A percentile compares a stretch with the other conserved stretches of the same genome.
These are phyloP conservation scores for Juncus effusus DNA, from an alignment of 176 grass and related monocot species.

Conservation along the genomic window DNA sequence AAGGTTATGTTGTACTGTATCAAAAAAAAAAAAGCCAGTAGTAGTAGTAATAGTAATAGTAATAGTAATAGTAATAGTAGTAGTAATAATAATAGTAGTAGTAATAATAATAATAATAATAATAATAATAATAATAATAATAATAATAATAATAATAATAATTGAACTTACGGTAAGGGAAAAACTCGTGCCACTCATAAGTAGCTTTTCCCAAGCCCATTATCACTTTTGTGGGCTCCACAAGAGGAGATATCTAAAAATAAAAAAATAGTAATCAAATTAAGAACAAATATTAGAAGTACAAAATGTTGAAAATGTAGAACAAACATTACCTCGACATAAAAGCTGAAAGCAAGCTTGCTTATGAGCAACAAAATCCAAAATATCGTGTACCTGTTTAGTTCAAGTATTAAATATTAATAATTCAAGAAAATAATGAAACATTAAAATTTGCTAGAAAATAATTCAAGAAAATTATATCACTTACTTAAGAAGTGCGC, in stretches of 20 bases:
- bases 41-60: slow-evolving; percentile 17
- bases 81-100: too few relatives aligned
- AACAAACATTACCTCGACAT: slow-evolving; percentile 69
- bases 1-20: slow-evolving; percentile 84
- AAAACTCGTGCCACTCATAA: slow-evolving; percentile 94
- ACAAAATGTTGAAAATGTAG: slow-evolving; percentile 15
- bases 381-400: slow-evolving; percentile 77
- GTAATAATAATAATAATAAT: slow-evolving; percentile 20
- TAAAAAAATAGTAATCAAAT: slow-evolving; percentile 3
- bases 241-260: slow-evolving; percentile 77
- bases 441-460: background rate
- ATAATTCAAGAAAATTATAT: background rate
- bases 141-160: slow-evolving; percentile 12
- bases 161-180: slow-evolving; percentile 66
- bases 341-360: slow-evolving; percentile 93
- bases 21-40: slow-evolving; percentile 29
- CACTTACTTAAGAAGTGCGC: slow-evolving; percentile 89
- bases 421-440: background rate
- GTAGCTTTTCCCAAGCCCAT: slow-evolving; percentile 60
- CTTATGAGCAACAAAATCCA: slow-evolving; percentile 97
- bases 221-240: slow-evolving; percentile 69
- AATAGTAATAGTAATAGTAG: background rate
- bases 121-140: background rate
- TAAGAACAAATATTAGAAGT: slow-evolving; percentile 13
- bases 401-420: slow-evolving; percentile 20